phyloP scores from a whole-genome alignment of 164 flowering plant genomes.

The Buxus sempervirens region DNA sequence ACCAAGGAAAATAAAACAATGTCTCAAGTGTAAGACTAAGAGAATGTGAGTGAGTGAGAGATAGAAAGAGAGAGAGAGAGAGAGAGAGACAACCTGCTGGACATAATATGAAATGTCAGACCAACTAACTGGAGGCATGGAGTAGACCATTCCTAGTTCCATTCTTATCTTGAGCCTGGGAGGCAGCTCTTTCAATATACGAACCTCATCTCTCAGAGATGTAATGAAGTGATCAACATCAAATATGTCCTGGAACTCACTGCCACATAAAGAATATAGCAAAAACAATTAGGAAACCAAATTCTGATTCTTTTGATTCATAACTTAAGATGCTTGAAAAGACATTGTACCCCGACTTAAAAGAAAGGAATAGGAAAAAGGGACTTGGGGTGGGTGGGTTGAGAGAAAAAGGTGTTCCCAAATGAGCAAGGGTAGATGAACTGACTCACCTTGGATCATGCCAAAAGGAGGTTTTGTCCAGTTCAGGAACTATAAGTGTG shows the following conservation, averaged over 20 bases:
- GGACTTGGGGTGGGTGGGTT: too few relatives aligned
- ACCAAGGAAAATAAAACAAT: too few relatives aligned
- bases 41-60: too few relatives aligned
- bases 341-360: not conserved
- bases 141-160: conserved; percentile 44
- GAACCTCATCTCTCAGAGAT: conserved; percentile 79
- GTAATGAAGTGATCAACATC: conserved; percentile 79
- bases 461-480: conserved; percentile 91
- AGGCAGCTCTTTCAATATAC: conserved; percentile 68
- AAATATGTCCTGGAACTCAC: conserved; percentile 84
- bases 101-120: conserved; percentile 73
- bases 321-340: too few relatives aligned
- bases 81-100: conserved; percentile 42
- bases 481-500: conserved; percentile 82
- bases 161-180: conserved; percentile 62
- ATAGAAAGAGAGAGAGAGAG: too few relatives aligned
- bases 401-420: not conserved
- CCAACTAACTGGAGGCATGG: conserved; percentile 89
- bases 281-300: too few relatives aligned
- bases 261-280: conserved; percentile 26
- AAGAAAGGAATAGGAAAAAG: not conserved
- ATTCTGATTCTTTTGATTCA: too few relatives aligned
- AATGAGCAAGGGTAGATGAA: not conserved
- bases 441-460: conserved; percentile 72
- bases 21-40: too few relatives aligned